Evolutionary conservation across 2,329 filamentous ascomycete genomes (phyloP).

Genomic region (Diplodia intermedia): DNA sequence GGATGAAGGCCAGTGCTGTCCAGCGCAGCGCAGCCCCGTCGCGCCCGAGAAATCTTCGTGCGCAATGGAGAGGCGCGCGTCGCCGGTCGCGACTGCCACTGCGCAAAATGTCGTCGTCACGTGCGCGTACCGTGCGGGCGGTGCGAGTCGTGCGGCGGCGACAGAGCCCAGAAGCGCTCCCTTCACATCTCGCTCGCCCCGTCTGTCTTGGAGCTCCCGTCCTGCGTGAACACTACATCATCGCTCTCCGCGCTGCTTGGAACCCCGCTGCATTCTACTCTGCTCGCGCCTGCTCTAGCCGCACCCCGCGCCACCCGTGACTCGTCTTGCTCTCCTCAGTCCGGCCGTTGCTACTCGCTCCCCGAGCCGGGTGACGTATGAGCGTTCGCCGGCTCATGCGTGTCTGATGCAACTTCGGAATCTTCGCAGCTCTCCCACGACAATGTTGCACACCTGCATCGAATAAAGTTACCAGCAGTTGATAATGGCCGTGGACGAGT

Average conservation of each 20-base stretch:
- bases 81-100: not conserved
- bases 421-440: conserved; percentile 12
- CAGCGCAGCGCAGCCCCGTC: not conserved
- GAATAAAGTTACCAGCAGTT: conserved; percentile 38
- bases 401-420: conserved; percentile 26
- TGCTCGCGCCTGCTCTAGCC: not conserved
- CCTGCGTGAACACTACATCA: conserved; percentile 26
- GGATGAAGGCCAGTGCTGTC: not conserved
- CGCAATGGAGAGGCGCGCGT: not conserved
- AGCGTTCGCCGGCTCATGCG: conserved; percentile 26
- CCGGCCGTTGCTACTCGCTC: conserved; percentile 14
- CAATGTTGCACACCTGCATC: conserved; percentile 41
- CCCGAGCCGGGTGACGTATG: conserved; percentile 31
- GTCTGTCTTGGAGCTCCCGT: not conserved
- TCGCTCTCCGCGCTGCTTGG: not conserved
- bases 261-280: not conserved
- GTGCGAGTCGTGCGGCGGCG: conserved; percentile 24
- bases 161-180: conserved; percentile 23
- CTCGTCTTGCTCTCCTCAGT: conserved; percentile 4
- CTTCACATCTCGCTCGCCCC: conserved; percentile 15
- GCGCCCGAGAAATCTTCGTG: conserved; percentile 29
- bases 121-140: not conserved
- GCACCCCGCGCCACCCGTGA: conserved; percentile 5
- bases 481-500: conserved; percentile 50
- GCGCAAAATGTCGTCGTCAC: not conserved